Conservation (phyloP, 352 stramenopile species). For the Sclerospora graminicola region DNA sequence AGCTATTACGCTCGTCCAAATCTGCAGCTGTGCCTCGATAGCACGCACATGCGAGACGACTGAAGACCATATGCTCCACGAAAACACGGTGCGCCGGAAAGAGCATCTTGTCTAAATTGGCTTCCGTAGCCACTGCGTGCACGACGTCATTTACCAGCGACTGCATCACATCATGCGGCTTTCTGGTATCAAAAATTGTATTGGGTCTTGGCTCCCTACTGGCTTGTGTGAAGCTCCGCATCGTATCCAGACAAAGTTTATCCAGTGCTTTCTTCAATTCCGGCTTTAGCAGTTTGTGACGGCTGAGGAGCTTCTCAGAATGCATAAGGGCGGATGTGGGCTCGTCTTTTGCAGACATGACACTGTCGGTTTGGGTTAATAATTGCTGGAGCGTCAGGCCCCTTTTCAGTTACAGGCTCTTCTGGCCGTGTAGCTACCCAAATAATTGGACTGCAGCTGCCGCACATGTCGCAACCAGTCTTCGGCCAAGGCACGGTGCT, state of each 20-base stretch:
- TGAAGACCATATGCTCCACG: conserved; percentile 73
- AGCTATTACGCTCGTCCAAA: conserved; percentile 54
- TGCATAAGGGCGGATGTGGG: too few species aligned
- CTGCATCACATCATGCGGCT: conserved; percentile 53
- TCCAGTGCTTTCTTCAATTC: conserved; percentile 56
- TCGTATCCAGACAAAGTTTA: conserved; percentile 49
- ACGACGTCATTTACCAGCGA: conserved; percentile 59
- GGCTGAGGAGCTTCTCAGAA: conserved; percentile 63
- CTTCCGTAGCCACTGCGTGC: conserved; percentile 34
- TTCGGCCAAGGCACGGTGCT: conserved; percentile 44
- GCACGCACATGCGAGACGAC: conserved; percentile 49
- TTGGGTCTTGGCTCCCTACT: conserved; percentile 15
- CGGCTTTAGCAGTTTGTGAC: conserved; percentile 46
- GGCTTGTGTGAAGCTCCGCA: conserved; percentile 34
- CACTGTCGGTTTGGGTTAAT: too few species aligned
- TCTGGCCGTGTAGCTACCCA: conserved; percentile 49
- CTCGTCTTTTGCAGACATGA: too few species aligned
- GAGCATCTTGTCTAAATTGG: conserved; percentile 17
- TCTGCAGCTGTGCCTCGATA: conserved; percentile 42
- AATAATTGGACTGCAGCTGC: conserved; percentile 42
- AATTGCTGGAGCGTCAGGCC: too few species aligned
- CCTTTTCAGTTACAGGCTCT: conserved; percentile 17
- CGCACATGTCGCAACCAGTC: conserved; percentile 43
- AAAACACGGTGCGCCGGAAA: conserved; percentile 30
- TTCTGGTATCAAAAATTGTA: conserved; percentile 38